These are phyloP conservation scores for Elsinoe perseae DNA, from an alignment of 2,329 filamentous ascomycete species.

Conservation along the genomic window DNA sequence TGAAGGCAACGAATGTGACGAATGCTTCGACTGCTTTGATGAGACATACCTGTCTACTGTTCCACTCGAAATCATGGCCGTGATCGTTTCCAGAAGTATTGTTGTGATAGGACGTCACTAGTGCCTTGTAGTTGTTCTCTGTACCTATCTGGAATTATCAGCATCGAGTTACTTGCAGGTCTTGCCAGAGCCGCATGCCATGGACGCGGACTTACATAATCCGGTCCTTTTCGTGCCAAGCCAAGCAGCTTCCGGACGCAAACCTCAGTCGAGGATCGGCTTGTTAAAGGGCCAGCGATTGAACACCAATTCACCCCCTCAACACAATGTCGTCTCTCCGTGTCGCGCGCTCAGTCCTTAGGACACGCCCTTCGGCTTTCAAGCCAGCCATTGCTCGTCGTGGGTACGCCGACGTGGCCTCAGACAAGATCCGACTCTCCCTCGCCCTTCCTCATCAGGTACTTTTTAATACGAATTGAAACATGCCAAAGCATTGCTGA, in stretches of 20 bases:
- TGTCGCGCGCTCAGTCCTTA: conserved; percentile 81
- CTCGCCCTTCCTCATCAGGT: conserved; percentile 97
- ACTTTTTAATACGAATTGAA: conserved; percentile 38
- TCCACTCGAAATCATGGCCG: too few relatives aligned
- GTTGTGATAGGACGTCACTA: too few relatives aligned
- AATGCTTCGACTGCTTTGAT: too few relatives aligned
- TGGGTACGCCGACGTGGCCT: conserved; percentile 63
- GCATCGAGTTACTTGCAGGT: too few relatives aligned
- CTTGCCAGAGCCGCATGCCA: too few relatives aligned
- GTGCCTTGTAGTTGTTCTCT: too few relatives aligned
- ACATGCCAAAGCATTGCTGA: conserved; percentile 20
- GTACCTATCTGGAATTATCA: too few relatives aligned
- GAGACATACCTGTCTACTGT: too few relatives aligned
- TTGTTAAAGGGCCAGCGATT: neutral
- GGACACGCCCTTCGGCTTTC: conserved; percentile 70
- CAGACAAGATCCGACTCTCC: conserved; percentile 83
- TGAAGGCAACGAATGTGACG: neutral
- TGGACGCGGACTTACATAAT: conserved; percentile 8
- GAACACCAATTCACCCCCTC: conserved; percentile 16
- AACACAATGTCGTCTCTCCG: conserved; percentile 84
- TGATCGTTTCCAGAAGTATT: too few relatives aligned
- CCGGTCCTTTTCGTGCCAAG: neutral
- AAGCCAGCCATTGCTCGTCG: conserved; percentile 63
- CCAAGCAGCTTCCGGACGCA: conserved; percentile 8
- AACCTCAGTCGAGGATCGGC: neutral